phyloP scores from a whole-genome alignment of 768 basidiomycete genomes.

The Lanmaoa pseudosensibilis region DNA sequence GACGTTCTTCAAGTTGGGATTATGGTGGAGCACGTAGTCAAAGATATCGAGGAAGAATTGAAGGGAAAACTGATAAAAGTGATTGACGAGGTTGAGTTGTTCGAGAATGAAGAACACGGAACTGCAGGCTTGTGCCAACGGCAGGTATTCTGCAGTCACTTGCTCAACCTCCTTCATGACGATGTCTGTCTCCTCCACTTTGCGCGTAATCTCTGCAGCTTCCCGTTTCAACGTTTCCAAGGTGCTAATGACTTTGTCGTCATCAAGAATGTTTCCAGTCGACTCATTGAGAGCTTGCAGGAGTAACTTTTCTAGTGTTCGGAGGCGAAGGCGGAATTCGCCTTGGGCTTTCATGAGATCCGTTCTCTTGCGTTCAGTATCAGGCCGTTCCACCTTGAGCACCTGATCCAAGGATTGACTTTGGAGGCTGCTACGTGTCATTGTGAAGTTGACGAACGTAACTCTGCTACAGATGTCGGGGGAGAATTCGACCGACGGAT shows the following conservation, averaged over 20 bases:
- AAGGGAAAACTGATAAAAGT: slow-evolving; percentile 98
- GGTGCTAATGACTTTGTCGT: slow-evolving; percentile 97
- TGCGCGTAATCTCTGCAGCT: slow-evolving; percentile 92
- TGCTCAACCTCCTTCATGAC: slow-evolving; percentile 96
- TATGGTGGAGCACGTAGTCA: slow-evolving; percentile 89
- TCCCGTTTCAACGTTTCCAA: slow-evolving; percentile 94
- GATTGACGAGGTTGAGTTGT: slow-evolving; percentile 89
- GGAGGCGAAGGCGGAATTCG: slow-evolving; percentile 90
- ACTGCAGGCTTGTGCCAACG: slow-evolving; percentile 94
- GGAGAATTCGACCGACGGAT: slow-evolving; percentile 96
- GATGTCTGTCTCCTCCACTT: slow-evolving; percentile 94
- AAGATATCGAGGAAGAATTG: slow-evolving; percentile 99
- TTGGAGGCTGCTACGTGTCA: slow-evolving; percentile 98
- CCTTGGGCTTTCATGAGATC: slow-evolving; percentile 99
- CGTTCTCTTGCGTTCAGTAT: slow-evolving; percentile 92
- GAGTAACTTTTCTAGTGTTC: slow-evolving; percentile 89
- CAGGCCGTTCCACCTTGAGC: slow-evolving; percentile 94
- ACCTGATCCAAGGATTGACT: slow-evolving; percentile 98
- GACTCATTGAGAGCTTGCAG: slow-evolving; percentile 97
- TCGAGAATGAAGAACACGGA: slow-evolving; percentile 96
- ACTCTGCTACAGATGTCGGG: slow-evolving; percentile 98
- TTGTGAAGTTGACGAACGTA: slow-evolving; percentile 95
- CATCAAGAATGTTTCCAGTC: slow-evolving; percentile 94
- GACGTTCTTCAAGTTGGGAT: slow-evolving; percentile 83
- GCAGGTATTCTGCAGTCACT: slow-evolving; percentile 92